Conservation (phyloP, 306 rosid species). For the Corylus heterophylla region DNA sequence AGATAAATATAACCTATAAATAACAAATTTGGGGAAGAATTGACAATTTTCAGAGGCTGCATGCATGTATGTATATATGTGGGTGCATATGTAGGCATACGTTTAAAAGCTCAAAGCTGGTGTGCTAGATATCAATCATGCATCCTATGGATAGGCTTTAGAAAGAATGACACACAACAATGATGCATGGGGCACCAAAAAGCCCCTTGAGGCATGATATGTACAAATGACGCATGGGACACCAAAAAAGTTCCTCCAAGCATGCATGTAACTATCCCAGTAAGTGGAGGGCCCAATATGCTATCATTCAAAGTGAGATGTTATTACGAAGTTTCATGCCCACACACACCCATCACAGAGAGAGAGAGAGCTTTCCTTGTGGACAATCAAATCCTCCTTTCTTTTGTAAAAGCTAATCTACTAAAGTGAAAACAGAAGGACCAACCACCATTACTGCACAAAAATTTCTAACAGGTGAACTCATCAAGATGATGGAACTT, state of each 20-base stretch:
- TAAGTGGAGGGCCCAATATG: slow-evolving; percentile 48
- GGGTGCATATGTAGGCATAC: not conserved
- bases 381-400: slow-evolving; percentile 36
- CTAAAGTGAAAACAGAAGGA: not conserved
- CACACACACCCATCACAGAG: slow-evolving; percentile 13
- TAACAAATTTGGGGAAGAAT: not conserved
- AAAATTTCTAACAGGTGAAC: not conserved
- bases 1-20: not conserved
- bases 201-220: slow-evolving; percentile 22
- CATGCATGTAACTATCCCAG: slow-evolving; percentile 31
- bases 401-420: slow-evolving; percentile 20
- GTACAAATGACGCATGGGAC: slow-evolving; percentile 42
- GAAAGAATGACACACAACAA: slow-evolving; percentile 23
- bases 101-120: not conserved
- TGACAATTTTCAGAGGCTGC: not conserved
- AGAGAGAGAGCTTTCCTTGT: slow-evolving; percentile 27
- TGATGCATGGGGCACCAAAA: slow-evolving; percentile 32
- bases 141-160: slow-evolving; percentile 35
- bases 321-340: slow-evolving; percentile 25
- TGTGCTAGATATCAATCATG: slow-evolving; percentile 22
- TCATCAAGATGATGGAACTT: not conserved
- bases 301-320: slow-evolving; percentile 34
- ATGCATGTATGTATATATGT: not conserved
- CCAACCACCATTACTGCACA: not conserved
- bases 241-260: slow-evolving; percentile 39